Evolutionary conservation across 176 grass and related monocot species (phyloP).

Genomic region (Oryza australiensis): DNA sequence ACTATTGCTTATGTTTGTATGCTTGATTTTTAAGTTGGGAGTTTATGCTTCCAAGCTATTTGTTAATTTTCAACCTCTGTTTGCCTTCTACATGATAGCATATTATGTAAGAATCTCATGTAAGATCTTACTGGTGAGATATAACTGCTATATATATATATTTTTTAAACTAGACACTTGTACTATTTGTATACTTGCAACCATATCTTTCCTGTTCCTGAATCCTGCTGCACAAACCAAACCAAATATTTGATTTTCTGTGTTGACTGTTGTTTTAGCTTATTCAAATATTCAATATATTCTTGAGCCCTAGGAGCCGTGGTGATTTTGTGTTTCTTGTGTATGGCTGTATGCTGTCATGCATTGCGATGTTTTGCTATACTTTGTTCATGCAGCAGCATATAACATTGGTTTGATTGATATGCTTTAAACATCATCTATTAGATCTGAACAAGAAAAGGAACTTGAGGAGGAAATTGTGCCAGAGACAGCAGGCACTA

Average conservation of each 20-base stretch:
- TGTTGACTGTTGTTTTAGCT: neutral
- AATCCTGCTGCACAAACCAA: neutral
- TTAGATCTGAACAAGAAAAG: conserved; percentile 98
- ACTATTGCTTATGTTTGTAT: neutral
- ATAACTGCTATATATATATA: neutral
- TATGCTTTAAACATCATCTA: conserved; percentile 35
- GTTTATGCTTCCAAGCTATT: neutral
- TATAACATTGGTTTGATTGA: neutral
- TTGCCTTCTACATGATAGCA: neutral
- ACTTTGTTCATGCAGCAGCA: neutral
- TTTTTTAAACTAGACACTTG: conserved; percentile 2
- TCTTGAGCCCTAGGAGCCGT: neutral
- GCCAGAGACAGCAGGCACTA: conserved; percentile 54
- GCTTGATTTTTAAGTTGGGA: neutral
- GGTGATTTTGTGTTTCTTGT: neutral
- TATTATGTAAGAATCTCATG: neutral
- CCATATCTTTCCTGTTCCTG: neutral
- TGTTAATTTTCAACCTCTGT: neutral
- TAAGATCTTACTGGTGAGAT: neutral
- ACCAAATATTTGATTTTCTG: neutral
- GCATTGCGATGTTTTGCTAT: conserved; percentile 1
- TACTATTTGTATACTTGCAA: neutral
- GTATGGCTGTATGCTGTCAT: neutral
- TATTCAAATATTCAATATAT: neutral
- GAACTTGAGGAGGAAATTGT: conserved; percentile 83